A percentile compares a stretch with the other conserved stretches of the same genome.
Evolutionary conservation across 176 grass and related monocot genomes (phyloP).

Genomic region (Carex parvula): DNA sequence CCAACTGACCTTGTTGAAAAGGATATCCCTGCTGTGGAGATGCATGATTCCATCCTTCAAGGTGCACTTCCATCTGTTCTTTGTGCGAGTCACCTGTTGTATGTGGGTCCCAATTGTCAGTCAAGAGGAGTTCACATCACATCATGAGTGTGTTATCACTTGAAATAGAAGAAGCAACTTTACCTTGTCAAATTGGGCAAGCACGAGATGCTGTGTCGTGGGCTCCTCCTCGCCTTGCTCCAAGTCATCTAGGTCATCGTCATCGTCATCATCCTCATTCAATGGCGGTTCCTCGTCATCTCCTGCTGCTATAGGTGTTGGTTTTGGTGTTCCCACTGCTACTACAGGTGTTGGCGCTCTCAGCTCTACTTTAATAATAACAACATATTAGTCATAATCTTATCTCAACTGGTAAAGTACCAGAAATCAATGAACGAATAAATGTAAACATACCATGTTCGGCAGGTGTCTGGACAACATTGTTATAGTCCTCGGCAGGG

Average conservation of each 20-base stretch:
- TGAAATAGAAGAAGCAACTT: neutral
- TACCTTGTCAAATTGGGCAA: slow-evolving; percentile 53
- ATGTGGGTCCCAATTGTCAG: neutral
- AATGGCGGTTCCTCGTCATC: slow-evolving; percentile 55
- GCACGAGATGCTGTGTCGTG: slow-evolving; percentile 39
- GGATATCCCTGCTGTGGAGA: slow-evolving; percentile 47
- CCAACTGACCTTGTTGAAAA: slow-evolving; percentile 41
- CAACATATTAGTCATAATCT: neutral
- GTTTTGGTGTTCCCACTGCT: slow-evolving; percentile 30
- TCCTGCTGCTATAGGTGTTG: slow-evolving; percentile 5
- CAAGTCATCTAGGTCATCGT: slow-evolving; percentile 40
- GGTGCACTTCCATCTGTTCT: slow-evolving; percentile 54
- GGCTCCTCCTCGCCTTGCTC: slow-evolving; percentile 39
- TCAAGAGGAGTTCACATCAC: neutral
- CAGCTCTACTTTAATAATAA: slow-evolving; percentile 29
- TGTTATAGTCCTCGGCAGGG: slow-evolving; percentile 40
- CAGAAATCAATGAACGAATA: slow-evolving; percentile 5
- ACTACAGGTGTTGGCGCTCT: slow-evolving; percentile 32
- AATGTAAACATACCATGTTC: slow-evolving; percentile 38
- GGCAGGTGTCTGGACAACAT: slow-evolving; percentile 34
- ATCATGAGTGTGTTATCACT: neutral
- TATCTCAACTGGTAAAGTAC: slow-evolving; percentile 1
- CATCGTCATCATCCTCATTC: slow-evolving; percentile 52
- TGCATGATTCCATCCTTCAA: slow-evolving; percentile 57
- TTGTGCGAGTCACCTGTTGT: slow-evolving; percentile 49